Evolutionary conservation across 495 filamentous ascomycete species (phyloP).

Genomic region (Parmelia sp.): DNA sequence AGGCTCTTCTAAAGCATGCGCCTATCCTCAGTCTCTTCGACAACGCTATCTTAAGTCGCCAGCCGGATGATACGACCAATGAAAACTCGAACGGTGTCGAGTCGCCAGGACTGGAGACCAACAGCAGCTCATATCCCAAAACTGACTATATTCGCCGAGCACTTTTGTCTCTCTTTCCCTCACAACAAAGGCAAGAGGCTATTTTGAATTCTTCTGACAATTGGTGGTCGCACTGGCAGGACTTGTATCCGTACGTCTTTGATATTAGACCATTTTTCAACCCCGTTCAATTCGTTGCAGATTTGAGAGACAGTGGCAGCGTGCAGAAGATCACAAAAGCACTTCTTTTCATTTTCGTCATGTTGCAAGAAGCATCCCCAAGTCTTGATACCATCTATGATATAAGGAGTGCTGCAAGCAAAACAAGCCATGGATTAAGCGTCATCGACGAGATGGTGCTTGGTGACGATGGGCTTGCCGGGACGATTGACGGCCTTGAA

Average conservation of each 20-base stretch:
- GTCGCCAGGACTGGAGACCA: conserved; percentile 4
- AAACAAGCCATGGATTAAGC: conserved; percentile 33
- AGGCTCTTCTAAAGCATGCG: conserved; percentile 34
- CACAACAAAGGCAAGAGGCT: conserved; percentile 25
- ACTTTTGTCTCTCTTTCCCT: conserved; percentile 36
- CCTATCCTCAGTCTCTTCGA: conserved; percentile 40
- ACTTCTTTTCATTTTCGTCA: conserved; percentile 34
- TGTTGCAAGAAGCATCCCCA: conserved; percentile 32
- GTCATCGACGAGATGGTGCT: conserved; percentile 38
- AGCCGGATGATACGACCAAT: conserved; percentile 20
- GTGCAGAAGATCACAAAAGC: conserved; percentile 36
- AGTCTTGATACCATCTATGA: conserved; percentile 16
- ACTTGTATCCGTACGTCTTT: conserved; percentile 29
- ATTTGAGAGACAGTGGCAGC: conserved; percentile 20
- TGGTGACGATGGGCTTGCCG: conserved; percentile 43
- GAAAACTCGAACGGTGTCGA: not conserved
- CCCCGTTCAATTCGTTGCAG: conserved; percentile 16
- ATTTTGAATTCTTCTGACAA: conserved; percentile 31
- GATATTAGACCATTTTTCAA: not conserved
- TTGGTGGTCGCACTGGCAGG: conserved; percentile 33
- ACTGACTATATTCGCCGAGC: conserved; percentile 29
- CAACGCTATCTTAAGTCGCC: conserved; percentile 37
- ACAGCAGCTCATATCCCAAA: not conserved
- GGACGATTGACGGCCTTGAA: conserved; percentile 47
- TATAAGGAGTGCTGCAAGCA: conserved; percentile 9